phyloP scores from a whole-genome alignment of 1,284 basidiomycete genomes.

The Lentinus polychrous region DNA sequence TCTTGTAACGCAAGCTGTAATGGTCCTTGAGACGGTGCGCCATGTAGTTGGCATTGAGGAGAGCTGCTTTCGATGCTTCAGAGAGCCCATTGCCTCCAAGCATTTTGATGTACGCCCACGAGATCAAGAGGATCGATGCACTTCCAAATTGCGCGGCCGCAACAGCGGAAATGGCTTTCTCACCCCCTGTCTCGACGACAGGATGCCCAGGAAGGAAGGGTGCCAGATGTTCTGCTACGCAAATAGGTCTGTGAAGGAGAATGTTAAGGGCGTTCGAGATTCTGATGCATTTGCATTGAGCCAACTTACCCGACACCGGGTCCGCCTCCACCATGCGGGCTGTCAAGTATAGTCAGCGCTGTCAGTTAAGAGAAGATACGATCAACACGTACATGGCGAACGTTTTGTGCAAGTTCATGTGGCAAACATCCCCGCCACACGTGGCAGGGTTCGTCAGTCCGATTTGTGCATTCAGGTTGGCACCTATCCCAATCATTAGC shows the following conservation, averaged over 20 bases:
- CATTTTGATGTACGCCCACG: slow-evolving; percentile 99
- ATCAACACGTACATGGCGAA: slow-evolving; percentile 68
- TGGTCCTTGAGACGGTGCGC: slow-evolving; percentile 79
- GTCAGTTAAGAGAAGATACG: slow-evolving; percentile 8
- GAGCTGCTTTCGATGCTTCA: slow-evolving; percentile 79
- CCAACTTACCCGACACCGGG: slow-evolving; percentile 80
- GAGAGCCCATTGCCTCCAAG: slow-evolving; percentile 86
- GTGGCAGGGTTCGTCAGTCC: slow-evolving; percentile 93
- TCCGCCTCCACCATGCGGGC: slow-evolving; percentile 95
- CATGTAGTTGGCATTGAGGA: slow-evolving; percentile 97
- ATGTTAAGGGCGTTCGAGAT: slow-evolving; percentile 6
- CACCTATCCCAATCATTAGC: slow-evolving; percentile 35
- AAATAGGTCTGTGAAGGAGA: slow-evolving; percentile 71
- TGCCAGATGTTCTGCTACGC: slow-evolving; percentile 87
- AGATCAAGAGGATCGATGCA: slow-evolving; percentile 92
- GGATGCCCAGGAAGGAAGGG: slow-evolving; percentile 96
- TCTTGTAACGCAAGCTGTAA: slow-evolving; percentile 89
- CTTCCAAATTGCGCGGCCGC: slow-evolving; percentile 92
- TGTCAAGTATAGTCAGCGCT: slow-evolving; percentile 23
- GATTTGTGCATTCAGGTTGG: slow-evolving; percentile 94
- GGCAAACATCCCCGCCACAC: slow-evolving; percentile 96
- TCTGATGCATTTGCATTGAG: no score
- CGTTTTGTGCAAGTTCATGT: slow-evolving; percentile 97
- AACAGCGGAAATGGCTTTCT: slow-evolving; percentile 79
- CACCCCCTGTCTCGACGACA: slow-evolving; percentile 61